Conservation (phyloP, 257 asterid genomes). For the Euphrasia confusa region DNA sequence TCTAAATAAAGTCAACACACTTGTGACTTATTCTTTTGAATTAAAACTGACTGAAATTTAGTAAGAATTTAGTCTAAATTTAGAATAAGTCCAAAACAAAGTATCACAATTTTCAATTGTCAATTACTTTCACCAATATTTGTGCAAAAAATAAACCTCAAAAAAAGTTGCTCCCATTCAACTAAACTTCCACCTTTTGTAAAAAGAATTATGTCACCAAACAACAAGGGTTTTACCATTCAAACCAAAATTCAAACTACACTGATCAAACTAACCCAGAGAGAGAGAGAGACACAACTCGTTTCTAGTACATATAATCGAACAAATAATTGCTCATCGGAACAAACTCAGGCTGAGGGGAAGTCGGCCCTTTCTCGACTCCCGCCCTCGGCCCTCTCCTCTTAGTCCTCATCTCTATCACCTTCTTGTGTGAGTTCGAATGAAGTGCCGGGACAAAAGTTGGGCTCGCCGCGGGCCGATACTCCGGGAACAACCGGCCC, state of each 20-base stretch:
- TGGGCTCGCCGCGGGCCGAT: slow-evolving; percentile 81
- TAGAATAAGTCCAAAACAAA: no score
- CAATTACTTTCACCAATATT: no score
- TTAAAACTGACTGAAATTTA: no score
- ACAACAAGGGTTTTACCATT: slow-evolving; percentile 1
- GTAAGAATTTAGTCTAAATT: no score
- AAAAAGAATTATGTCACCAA: neutral
- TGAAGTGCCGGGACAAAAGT: slow-evolving; percentile 59
- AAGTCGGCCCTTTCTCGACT: slow-evolving; percentile 25
- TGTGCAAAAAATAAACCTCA: no score
- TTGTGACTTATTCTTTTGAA: no score
- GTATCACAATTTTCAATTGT: no score
- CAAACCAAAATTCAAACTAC: slow-evolving; percentile 17
- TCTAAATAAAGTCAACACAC: no score
- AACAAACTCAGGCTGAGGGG: slow-evolving; percentile 48
- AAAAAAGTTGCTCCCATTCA: no score
- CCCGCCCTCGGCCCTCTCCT: slow-evolving; percentile 7
- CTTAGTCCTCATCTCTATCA: slow-evolving; percentile 44
- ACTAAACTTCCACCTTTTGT: no score
- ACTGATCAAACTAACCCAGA: slow-evolving; percentile 24
- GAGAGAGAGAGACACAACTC: slow-evolving; percentile 6
- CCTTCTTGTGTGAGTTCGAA: slow-evolving; percentile 55
- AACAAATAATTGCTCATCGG: slow-evolving; percentile 49
- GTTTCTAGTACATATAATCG: slow-evolving; percentile 39
- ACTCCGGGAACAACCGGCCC: slow-evolving; percentile 71